Conservation (phyloP, 768 basidiomycete genomes). For the Boletus reticulatus region DNA sequence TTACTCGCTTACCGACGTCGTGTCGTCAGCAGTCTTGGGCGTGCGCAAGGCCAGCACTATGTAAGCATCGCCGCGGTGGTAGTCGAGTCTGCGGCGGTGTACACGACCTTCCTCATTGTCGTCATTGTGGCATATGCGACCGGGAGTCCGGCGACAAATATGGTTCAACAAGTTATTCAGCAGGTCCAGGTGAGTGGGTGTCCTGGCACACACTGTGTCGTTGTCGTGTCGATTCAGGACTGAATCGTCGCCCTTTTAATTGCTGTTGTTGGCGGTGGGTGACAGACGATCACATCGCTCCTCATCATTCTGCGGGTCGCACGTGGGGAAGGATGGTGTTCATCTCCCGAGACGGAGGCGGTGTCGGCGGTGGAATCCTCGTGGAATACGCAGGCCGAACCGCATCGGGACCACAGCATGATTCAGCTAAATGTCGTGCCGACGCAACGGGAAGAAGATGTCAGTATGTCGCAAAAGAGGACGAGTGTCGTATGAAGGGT, state of each 20-base stretch:
- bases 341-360: not conserved
- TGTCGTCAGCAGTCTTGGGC: constrained; percentile 29
- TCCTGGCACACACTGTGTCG: not conserved
- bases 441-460: not conserved
- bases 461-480: not conserved
- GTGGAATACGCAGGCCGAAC: not conserved
- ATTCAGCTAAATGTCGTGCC: not conserved
- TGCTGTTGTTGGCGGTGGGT: not conserved
- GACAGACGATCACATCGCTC: constrained; percentile 38
- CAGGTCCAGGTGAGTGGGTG: constrained; percentile 8
- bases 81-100: constrained; percentile 45
- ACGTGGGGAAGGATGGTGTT: constrained; percentile 34
- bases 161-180: constrained; percentile 29
- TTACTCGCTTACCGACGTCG: constrained; percentile 23
- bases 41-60: constrained; percentile 36
- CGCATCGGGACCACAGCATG: not conserved
- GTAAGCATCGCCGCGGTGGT: constrained; percentile 37
- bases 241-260: not conserved
- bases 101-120: constrained; percentile 38
- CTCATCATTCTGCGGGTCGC: constrained; percentile 40
- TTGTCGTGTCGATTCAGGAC: not conserved
- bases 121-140: constrained; percentile 42
- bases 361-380: not conserved
- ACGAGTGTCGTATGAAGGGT: no score
- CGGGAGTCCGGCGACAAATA: constrained; percentile 39